Conservation (phyloP, 441 rosid genomes). For the Populus tomentosa region DNA sequence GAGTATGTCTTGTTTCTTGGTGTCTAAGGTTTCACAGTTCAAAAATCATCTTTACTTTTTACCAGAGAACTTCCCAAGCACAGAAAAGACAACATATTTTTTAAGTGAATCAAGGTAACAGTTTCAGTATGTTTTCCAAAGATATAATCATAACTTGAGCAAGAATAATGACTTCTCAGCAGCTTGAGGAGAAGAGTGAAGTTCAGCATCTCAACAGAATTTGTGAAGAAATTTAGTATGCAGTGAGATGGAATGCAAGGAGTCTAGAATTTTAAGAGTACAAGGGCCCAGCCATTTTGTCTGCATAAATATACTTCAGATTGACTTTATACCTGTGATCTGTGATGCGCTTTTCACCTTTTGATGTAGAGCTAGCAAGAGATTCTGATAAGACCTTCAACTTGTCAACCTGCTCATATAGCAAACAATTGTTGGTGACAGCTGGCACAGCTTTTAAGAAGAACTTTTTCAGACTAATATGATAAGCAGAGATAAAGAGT, state of each 20-base stretch:
- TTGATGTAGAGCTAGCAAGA: slow-evolving; percentile 67
- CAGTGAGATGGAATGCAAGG: not conserved
- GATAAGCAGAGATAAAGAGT: not conserved
- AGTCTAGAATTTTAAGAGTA: not conserved
- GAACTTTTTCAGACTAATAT: not conserved
- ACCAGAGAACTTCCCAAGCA: slow-evolving; percentile 1
- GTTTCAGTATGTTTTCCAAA: not conserved
- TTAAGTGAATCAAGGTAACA: not conserved
- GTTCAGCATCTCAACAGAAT: not conserved
- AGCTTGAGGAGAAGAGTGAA: not conserved
- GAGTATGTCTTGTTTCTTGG: not conserved
- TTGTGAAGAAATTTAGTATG: not conserved
- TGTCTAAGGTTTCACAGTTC: not conserved
- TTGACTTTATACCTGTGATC: slow-evolving; percentile 65
- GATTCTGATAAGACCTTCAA: slow-evolving; percentile 91
- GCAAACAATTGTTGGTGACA: slow-evolving; percentile 14
- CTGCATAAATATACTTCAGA: not conserved
- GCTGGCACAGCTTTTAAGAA: not conserved
- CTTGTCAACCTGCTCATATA: slow-evolving; percentile 79
- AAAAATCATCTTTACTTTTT: not conserved
- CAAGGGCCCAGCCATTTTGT: not conserved
- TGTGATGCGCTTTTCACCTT: slow-evolving; percentile 84
- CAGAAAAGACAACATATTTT: slow-evolving; percentile 1
- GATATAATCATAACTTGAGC: not conserved
- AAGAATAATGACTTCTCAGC: not conserved